Conservation (phyloP, 108 stramenopile species). For the Seminavis robusta region DNA sequence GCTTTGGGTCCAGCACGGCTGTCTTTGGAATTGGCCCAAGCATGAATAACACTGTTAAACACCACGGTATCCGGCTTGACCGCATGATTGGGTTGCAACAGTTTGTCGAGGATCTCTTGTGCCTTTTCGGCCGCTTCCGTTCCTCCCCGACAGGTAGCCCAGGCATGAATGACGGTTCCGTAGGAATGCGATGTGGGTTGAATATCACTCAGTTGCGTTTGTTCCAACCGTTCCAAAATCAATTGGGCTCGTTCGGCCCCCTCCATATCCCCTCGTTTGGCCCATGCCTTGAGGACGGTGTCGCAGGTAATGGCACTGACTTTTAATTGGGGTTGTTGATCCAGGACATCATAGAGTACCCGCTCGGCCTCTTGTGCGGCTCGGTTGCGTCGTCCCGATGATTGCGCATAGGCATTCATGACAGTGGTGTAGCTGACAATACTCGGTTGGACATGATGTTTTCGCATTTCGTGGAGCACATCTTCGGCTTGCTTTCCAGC, state of each 20-base stretch:
- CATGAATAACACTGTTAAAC: slow-evolving; percentile 45
- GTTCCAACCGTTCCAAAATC: slow-evolving; percentile 56
- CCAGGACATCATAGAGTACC: slow-evolving; percentile 32
- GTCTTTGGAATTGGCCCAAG: slow-evolving; percentile 50
- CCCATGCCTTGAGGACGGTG: slow-evolving; percentile 43
- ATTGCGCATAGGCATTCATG: slow-evolving; percentile 46
- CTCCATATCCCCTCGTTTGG: slow-evolving; percentile 34
- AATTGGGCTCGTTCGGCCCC: slow-evolving; percentile 52
- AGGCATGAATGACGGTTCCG: slow-evolving; percentile 45
- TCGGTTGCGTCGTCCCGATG: neutral
- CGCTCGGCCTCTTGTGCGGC: slow-evolving; percentile 29
- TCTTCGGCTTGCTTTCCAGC: slow-evolving; percentile 19
- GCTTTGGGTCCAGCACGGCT: slow-evolving; percentile 39
- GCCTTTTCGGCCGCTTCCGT: slow-evolving; percentile 28
- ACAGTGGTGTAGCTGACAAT: slow-evolving; percentile 39
- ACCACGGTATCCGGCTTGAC: slow-evolving; percentile 50
- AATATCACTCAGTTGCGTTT: slow-evolving; percentile 20
- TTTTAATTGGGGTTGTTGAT: too few species aligned
- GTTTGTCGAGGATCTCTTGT: slow-evolving; percentile 32
- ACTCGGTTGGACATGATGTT: slow-evolving; percentile 31
- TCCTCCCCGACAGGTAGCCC: slow-evolving; percentile 22
- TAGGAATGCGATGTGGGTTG: slow-evolving; percentile 20
- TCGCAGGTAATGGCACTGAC: slow-evolving; percentile 34
- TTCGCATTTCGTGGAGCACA: slow-evolving; percentile 21
- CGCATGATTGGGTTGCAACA: slow-evolving; percentile 26